Conservation (phyloP, 208 protist species). For the Polymyxa betae region DNA sequence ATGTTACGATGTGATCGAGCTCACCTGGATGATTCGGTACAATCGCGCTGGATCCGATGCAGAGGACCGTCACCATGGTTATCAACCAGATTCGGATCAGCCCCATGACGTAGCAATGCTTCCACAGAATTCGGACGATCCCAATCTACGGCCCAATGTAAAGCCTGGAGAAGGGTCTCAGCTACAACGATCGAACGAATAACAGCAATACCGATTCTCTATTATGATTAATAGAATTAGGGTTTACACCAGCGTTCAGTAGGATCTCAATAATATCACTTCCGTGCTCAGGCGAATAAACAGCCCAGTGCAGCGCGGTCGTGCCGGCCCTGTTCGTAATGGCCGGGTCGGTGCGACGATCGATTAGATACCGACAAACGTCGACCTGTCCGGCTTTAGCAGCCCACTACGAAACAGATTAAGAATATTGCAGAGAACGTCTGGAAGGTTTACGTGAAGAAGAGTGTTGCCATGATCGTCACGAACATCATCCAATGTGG, state of each 20-base stretch:
- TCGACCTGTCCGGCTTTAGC: constrained; percentile 4
- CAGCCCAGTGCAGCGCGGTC: constrained; percentile 15
- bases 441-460: neutral
- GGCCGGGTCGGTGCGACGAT: neutral
- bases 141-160: constrained; percentile 51
- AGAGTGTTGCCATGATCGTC: constrained; percentile 2
- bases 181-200: neutral
- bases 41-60: neutral
- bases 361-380: neutral
- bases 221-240: neutral
- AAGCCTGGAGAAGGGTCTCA: neutral
- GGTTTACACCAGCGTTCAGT: neutral
- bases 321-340: no score
- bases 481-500: neutral
- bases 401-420: constrained; percentile 21
- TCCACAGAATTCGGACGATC: neutral
- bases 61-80: neutral
- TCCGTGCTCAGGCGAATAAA: neutral
- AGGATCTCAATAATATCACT: neutral
- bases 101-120: neutral
- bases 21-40: neutral
- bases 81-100: constrained; percentile 19
- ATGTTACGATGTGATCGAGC: neutral
- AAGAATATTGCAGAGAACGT: neutral
- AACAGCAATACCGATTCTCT: neutral